Percentiles rank a stretch among this genome's conserved stretches.
Conservation (phyloP, 305 asterid genomes). For the Stenogyne calaminthoides region DNA sequence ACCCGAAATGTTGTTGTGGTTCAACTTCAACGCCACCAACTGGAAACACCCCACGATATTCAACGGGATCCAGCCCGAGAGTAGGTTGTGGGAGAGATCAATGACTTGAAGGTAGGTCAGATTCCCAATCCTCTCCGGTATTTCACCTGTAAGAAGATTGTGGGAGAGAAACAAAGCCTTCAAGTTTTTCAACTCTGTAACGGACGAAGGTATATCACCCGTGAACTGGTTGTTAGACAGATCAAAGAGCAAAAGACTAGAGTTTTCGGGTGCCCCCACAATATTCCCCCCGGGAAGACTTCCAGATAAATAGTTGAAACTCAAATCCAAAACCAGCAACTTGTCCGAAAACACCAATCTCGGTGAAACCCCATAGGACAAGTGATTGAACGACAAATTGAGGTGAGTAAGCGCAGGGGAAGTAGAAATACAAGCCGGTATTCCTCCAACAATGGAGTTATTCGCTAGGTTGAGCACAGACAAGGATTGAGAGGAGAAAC, state of each 20-base stretch:
- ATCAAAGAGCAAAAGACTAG: slow-evolving; percentile 72
- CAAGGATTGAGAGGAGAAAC: slow-evolving; percentile 59
- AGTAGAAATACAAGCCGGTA: slow-evolving; percentile 75
- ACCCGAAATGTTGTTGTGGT: slow-evolving; percentile 35
- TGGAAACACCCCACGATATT: slow-evolving; percentile 61
- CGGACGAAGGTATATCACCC: slow-evolving; percentile 61
- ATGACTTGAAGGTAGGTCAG: slow-evolving; percentile 47
- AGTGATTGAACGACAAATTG: slow-evolving; percentile 68
- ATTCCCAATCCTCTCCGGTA: slow-evolving; percentile 32
- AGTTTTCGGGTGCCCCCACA: slow-evolving; percentile 56
- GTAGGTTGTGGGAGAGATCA: slow-evolving; percentile 24
- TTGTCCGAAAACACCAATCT: slow-evolving; percentile 69
- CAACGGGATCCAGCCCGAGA: slow-evolving; percentile 27
- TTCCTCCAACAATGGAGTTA: slow-evolving; percentile 76
- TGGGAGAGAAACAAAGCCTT: slow-evolving; percentile 64
- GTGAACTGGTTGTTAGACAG: slow-evolving; percentile 68
- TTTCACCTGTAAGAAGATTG: slow-evolving; percentile 22
- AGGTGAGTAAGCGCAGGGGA: slow-evolving; percentile 60
- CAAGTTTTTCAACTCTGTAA: slow-evolving; percentile 80
- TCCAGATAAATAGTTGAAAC: slow-evolving; percentile 76
- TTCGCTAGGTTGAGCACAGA: slow-evolving; percentile 67
- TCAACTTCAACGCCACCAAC: slow-evolving; percentile 60
- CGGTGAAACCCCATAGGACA: slow-evolving; percentile 80
- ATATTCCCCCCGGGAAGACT: slow-evolving; percentile 55
- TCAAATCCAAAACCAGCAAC: slow-evolving; percentile 67